These are phyloP conservation scores for Chalciporus piperatus DNA, from an alignment of 768 basidiomycete species.

Conservation along the genomic window DNA sequence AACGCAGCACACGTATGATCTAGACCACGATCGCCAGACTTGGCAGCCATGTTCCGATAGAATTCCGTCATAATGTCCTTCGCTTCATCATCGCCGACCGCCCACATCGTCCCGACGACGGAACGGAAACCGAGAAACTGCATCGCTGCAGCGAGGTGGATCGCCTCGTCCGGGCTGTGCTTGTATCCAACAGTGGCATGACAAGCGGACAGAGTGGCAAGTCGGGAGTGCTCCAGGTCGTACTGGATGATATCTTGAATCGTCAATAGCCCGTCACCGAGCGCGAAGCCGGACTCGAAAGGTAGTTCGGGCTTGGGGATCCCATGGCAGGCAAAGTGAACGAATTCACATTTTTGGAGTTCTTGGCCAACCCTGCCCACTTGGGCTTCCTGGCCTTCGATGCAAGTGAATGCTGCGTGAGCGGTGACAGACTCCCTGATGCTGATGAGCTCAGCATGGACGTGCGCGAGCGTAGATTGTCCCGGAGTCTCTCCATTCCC, in stretches of 20 bases:
- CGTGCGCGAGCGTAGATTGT: neutral
- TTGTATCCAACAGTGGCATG: conserved; percentile 20
- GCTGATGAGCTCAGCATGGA: neutral
- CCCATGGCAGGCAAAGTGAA: conserved; percentile 24
- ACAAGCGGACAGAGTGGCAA: conserved; percentile 21
- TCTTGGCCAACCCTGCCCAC: neutral
- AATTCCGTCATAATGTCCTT: neutral
- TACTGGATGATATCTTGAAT: conserved; percentile 1
- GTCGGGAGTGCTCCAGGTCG: neutral
- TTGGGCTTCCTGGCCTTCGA: no score
- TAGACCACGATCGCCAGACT: no score
- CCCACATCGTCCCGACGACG: conserved; percentile 27
- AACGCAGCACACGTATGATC: no score
- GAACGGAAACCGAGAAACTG: conserved; percentile 19
- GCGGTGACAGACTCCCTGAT: no score
- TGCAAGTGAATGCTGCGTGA: no score
- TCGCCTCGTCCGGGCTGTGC: conserved; percentile 7
- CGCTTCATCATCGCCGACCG: conserved; percentile 4
- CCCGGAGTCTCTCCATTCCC: neutral
- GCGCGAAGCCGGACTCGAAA: conserved; percentile 9
- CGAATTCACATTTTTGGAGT: no score
- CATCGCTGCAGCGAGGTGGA: conserved; percentile 27
- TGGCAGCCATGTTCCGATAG: no score
- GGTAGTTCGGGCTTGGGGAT: conserved; percentile 2
- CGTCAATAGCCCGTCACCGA: neutral